Percentiles rank a stretch among this genome's conserved stretches.
These are phyloP conservation scores for Cutaneotrichosporon mucoides DNA, from an alignment of 1,284 basidiomycete genomes.

Conservation along the genomic window DNA sequence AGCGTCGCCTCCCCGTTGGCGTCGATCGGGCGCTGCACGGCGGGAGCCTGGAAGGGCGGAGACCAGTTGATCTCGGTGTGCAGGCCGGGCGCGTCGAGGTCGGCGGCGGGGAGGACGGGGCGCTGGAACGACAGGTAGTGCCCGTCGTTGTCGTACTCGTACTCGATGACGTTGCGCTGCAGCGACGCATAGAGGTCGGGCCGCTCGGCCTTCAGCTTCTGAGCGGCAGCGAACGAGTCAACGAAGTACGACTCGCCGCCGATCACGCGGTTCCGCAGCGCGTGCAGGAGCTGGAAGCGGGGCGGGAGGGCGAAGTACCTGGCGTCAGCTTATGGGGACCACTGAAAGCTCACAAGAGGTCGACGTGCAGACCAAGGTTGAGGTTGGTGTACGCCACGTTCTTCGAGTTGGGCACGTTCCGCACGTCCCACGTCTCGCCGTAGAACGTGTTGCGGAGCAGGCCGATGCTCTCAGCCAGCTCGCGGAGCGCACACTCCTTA, in stretches of 20 bases:
- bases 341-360: conserved; percentile 79
- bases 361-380: conserved; percentile 86
- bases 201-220: conserved; percentile 18
- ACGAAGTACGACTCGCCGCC: conserved; percentile 88
- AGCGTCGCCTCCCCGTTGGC: conserved; percentile 9
- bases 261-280: conserved; percentile 69
- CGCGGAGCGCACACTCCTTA: conserved; percentile 61
- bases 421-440: conserved; percentile 85
- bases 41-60: conserved; percentile 83
- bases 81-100: conserved; percentile 9
- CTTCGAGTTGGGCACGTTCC: conserved; percentile 62
- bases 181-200: conserved; percentile 52
- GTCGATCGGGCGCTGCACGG: conserved; percentile 8
- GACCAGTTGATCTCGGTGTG: conserved; percentile 74
- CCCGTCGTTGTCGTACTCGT: conserved; percentile 87
- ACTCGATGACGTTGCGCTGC: conserved; percentile 65
- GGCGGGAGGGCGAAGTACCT: conserved; percentile 84
- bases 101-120: conserved; percentile 62
- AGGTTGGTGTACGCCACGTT: conserved; percentile 97
- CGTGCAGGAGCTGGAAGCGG: conserved; percentile 87
- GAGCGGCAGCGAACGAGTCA: conserved; percentile 70
- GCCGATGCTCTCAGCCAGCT: conserved; percentile 65
- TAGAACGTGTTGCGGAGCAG: conserved; percentile 86
- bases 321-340: conserved; percentile 4
- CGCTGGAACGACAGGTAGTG: conserved; percentile 76